These are phyloP conservation scores for Exophiala sideris DNA, from an alignment of 2,329 filamentous ascomycete genomes.

Conservation along the genomic window DNA sequence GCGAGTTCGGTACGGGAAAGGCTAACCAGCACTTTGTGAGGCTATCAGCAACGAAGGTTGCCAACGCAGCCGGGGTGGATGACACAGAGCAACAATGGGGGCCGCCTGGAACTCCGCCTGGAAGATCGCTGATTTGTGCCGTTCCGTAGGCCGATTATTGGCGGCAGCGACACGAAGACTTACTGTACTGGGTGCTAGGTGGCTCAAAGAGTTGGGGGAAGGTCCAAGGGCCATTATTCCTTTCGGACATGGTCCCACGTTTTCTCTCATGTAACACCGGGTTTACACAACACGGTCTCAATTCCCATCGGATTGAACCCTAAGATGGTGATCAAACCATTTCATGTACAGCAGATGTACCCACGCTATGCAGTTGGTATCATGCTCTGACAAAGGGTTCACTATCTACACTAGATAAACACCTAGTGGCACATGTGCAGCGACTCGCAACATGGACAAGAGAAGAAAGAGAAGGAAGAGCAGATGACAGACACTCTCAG, in stretches of 20 bases:
- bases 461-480: too few species aligned
- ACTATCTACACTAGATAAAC: too few species aligned
- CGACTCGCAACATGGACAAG: too few species aligned
- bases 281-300: too few species aligned
- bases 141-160: background rate
- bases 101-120: background rate
- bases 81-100: background rate
- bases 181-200: background rate
- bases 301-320: too few species aligned
- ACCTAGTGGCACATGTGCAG: too few species aligned
- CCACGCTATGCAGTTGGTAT: too few species aligned
- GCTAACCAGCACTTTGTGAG: background rate
- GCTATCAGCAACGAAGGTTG: background rate
- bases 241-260: background rate
- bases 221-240: background rate
- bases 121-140: background rate
- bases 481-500: too few species aligned
- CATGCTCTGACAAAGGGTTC: too few species aligned
- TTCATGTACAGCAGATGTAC: too few species aligned
- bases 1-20: background rate
- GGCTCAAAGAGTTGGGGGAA: background rate
- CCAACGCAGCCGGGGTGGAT: slow-evolving; percentile 8
- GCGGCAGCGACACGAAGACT: background rate
- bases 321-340: too few species aligned
- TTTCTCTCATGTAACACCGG: too few species aligned